phyloP scores from a whole-genome alignment of 768 basidiomycete genomes.

The Calocera cornea region DNA sequence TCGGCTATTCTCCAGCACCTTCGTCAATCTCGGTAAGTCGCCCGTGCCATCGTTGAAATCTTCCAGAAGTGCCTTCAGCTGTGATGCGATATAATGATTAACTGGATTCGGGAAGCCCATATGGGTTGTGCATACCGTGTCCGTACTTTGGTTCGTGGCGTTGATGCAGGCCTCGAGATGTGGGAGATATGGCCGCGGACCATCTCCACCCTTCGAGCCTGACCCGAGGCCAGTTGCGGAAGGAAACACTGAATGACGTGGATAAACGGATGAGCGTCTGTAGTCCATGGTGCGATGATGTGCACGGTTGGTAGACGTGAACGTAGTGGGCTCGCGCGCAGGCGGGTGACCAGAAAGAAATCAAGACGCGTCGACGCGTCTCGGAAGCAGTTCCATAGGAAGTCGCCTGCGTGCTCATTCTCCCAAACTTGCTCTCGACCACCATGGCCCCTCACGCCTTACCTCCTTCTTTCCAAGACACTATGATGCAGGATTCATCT shows the following conservation, averaged over 20 bases:
- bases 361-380: slow-evolving; percentile 5
- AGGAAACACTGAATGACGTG: not conserved
- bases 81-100: not conserved
- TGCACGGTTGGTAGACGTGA: not conserved
- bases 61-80: not conserved
- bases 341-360: not conserved
- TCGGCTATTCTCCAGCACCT: slow-evolving; percentile 51
- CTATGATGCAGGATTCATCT: not conserved
- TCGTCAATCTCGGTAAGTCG: slow-evolving; percentile 58
- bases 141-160: not conserved
- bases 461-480: not conserved
- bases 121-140: not conserved
- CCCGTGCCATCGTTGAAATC: slow-evolving; percentile 37
- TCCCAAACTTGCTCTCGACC: not conserved
- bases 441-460: not conserved
- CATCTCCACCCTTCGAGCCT: not conserved
- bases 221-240: not conserved
- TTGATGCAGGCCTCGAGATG: not conserved
- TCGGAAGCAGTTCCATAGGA: not conserved
- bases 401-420: not conserved
- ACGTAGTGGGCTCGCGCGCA: not conserved
- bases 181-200: not conserved
- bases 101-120: not conserved
- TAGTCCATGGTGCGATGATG: not conserved
- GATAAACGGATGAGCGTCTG: not conserved